Evolutionary conservation across 345 rosid genomes (phyloP), one percentile per base, ranked within the genome.

Genomic region (Rhodomyrtus tomentosa): DNA sequence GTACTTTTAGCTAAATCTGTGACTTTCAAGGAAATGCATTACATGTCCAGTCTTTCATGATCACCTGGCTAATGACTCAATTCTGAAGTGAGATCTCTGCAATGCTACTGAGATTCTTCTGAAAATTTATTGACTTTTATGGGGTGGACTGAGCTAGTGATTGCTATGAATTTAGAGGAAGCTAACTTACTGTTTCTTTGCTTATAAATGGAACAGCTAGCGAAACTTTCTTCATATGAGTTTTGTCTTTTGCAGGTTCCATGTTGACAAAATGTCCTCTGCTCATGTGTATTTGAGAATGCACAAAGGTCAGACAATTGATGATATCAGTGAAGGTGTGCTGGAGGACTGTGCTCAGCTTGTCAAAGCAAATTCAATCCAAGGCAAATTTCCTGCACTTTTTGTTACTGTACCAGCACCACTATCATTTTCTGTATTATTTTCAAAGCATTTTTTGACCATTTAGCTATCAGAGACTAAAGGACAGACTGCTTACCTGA

Each of bases 241-340:
- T 54, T 54, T 76, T 38, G 12, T 82, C 85, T 80, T 36, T 83
- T 87, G 88, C 89, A 97, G 99, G 99, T 97, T 97, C 86, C 99
- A 97, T 85, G 99, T 97, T 81, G 99, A 97, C 85, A 95, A 95
- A 87, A 97, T 97, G 99, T 97, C 99, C 50, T 97, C 99, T 42
- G 99, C 99, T 45, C 99, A 97, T 89, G 99, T 97, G 87, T 97
- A 97, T 91, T 49, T 97, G 82, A 92, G 99, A 91, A 91, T 97
- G 84, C 96, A 92, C 48, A 95, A 91, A 84, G 96, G 98, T 83
- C 98, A 97, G 91, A 89, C 95, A 7, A 90, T 97, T 82, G 99
- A 95, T 90, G 92, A 88, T 88, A 95, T 97, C 8, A 92, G 91
- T 81, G 98, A 93, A 90, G 99, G 96, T 80, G 87, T 97, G 83